phyloP scores from a whole-genome alignment of 768 basidiomycete species.

The Tylopilus subfusipes region DNA sequence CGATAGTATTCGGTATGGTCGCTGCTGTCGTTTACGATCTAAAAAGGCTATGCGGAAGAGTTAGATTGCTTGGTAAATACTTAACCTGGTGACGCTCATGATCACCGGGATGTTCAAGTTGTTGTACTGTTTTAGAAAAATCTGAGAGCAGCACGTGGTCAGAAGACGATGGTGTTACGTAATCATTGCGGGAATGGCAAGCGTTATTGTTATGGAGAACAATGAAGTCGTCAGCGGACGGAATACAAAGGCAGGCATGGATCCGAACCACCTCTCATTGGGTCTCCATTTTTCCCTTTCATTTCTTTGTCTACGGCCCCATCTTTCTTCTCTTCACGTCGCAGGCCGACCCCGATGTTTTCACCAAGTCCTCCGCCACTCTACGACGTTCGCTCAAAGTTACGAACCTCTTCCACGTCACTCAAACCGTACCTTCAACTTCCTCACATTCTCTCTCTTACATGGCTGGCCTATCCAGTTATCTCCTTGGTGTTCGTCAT shows the following conservation, averaged over 20 bases:
- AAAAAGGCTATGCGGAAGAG: too few relatives aligned
- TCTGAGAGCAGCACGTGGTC: constrained; percentile 4
- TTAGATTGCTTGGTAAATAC: too few relatives aligned
- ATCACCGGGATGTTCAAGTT: background rate
- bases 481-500: constrained; percentile 85
- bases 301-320: constrained; percentile 13
- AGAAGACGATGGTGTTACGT: background rate
- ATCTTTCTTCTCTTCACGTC: constrained; percentile 25
- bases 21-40: too few relatives aligned
- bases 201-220: constrained; percentile 31
- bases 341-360: constrained; percentile 39
- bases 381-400: constrained; percentile 50
- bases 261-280: constrained; percentile 8
- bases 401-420: constrained; percentile 27
- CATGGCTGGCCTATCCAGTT: constrained; percentile 90
- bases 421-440: constrained; percentile 84
- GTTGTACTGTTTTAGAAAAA: background rate
- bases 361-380: constrained; percentile 46
- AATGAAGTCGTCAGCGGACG: constrained; percentile 14
- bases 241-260: constrained; percentile 26
- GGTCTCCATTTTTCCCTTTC: constrained; percentile 10
- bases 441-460: constrained; percentile 76
- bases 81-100: too few relatives aligned
- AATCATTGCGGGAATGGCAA: constrained; percentile 17
- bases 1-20: too few relatives aligned